Evolutionary conservation across 192 early-diverging fungal species (phyloP), one percentile per base, ranked within the genome.

Genomic region (Helicostylum pulchrum): DNA sequence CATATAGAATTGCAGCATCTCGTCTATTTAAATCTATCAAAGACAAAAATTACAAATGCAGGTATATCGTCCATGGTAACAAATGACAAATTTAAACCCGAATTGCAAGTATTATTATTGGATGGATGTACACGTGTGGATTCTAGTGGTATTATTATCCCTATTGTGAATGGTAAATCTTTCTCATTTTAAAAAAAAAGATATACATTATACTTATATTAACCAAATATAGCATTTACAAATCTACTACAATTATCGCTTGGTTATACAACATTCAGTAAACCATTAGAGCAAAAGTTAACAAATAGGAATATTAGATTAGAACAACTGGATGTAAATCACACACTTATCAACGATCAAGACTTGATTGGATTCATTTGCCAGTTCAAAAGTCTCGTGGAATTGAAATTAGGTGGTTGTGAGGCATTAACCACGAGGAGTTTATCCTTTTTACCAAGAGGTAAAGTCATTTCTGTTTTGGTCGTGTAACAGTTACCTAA

Each of bases 11-110:
- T 73, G 9, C 60, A 70, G 7, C 45, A 34, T 15, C 49, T 74
- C 12, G 50, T 9, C 26, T 68, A 71, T 23, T 43, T 77, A 5
- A 65, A 77, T 42, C 50, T 86, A 19, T 75, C 83, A 23, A 62
- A 70, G 8, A 86, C 81, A n/a, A 83, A 86, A 52, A 74, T 86
- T 36, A 82, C 85, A 0, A 67, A 80, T 15, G 50, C 12, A 32
- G 85, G 83, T 7, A 43, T 86, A 9, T 49, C 62, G 19, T 65
- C 26, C 11, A 61, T 75, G 34, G 66, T 71, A 15, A 36, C 65
- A 0, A 30, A 71, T 10, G 62, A 75, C 0, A 30, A 43, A 0
- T 78, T 62, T 64, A 74, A 61, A 23, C 34, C 53, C 7, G 56
- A 36, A 0, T n/a, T 82, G 2, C 73, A 75, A 3, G 72, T 64